Percentiles rank a stretch among this genome's conserved stretches.
These are phyloP conservation scores for Priceomyces medius DNA, from an alignment of 805 yeast genomes.

Conservation along the genomic window DNA sequence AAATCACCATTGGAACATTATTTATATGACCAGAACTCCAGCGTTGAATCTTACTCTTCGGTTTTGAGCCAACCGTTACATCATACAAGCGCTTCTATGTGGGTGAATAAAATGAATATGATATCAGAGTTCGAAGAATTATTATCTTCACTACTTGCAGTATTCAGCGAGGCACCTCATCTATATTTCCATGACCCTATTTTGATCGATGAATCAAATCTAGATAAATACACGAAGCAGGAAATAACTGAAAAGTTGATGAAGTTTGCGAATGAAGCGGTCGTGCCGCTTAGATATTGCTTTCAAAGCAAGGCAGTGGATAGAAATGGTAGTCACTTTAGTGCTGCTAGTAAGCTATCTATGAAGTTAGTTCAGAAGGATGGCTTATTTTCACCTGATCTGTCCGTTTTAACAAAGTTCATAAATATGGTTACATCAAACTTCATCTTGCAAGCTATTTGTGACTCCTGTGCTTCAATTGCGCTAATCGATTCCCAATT, in stretches of 20 bases:
- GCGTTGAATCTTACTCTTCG: not conserved
- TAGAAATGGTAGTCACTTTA: slow-evolving; percentile 24
- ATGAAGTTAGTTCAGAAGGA: slow-evolving; percentile 26
- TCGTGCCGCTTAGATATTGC: slow-evolving; percentile 25
- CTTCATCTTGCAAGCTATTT: slow-evolving; percentile 29
- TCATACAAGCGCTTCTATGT: slow-evolving; percentile 1
- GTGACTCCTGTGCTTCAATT: slow-evolving; percentile 35
- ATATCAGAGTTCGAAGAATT: slow-evolving; percentile 25
- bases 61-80: not conserved
- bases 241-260: slow-evolving; percentile 13
- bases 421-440: slow-evolving; percentile 30
- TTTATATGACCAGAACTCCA: slow-evolving; percentile 4
- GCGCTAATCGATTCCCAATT: slow-evolving; percentile 35
- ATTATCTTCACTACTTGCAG: slow-evolving; percentile 29
- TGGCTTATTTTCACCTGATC: slow-evolving; percentile 13
- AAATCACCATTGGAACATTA: slow-evolving; percentile 20
- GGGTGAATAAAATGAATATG: slow-evolving; percentile 4
- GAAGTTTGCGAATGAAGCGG: slow-evolving; percentile 24
- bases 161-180: slow-evolving; percentile 34
- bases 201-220: slow-evolving; percentile 19
- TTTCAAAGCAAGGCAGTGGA: slow-evolving; percentile 15
- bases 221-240: slow-evolving; percentile 12
- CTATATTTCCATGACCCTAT: slow-evolving; percentile 29
- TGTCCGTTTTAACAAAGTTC: slow-evolving; percentile 23
- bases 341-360: slow-evolving; percentile 34